Percentiles rank a stretch among this genome's conserved stretches.
phyloP scores from a whole-genome alignment of 2,329 filamentous ascomycete genomes.

The Ascochyta rabiei region DNA sequence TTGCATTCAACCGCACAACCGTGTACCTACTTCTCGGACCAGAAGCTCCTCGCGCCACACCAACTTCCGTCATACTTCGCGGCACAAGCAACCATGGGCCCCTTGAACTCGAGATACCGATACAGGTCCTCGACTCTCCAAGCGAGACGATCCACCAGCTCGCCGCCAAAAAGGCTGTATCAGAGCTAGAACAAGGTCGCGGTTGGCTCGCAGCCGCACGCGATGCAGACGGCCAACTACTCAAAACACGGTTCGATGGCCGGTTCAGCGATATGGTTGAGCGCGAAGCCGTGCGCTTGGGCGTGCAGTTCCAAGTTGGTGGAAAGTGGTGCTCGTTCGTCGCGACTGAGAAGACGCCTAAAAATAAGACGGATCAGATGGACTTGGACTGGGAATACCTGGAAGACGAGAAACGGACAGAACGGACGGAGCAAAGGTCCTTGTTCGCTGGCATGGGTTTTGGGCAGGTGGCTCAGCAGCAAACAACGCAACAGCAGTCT shows the following conservation, averaged over 20 bases:
- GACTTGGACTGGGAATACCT: constrained; percentile 32
- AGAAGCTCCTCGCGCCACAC: constrained; percentile 52
- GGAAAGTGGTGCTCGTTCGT: constrained; percentile 77
- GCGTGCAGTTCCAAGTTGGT: constrained; percentile 69
- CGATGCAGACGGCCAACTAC: constrained; percentile 45
- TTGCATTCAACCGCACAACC: constrained; percentile 68
- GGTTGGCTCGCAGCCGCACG: constrained; percentile 61
- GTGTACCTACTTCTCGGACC: constrained; percentile 70
- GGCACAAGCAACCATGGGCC: constrained; percentile 64
- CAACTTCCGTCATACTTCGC: constrained; percentile 63
- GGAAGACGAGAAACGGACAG: constrained; percentile 22
- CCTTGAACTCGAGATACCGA: constrained; percentile 68
- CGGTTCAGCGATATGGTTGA: constrained; percentile 66
- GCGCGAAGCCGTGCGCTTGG: constrained; percentile 69
- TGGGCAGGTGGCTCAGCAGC: neutral
- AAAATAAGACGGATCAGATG: constrained; percentile 5
- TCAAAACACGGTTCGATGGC: constrained; percentile 53
- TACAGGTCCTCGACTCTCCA: constrained; percentile 56
- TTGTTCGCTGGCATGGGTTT: no score
- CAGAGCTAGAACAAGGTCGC: constrained; percentile 72
- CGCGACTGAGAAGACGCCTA: constrained; percentile 60
- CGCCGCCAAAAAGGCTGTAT: constrained; percentile 69
- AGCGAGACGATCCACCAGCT: constrained; percentile 71
- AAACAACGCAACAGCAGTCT: no score
- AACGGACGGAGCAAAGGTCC: no score